Percentiles rank a stretch among this genome's conserved stretches.
phyloP scores from a whole-genome alignment of 805 yeast species.

The Myxozyma geophila region DNA sequence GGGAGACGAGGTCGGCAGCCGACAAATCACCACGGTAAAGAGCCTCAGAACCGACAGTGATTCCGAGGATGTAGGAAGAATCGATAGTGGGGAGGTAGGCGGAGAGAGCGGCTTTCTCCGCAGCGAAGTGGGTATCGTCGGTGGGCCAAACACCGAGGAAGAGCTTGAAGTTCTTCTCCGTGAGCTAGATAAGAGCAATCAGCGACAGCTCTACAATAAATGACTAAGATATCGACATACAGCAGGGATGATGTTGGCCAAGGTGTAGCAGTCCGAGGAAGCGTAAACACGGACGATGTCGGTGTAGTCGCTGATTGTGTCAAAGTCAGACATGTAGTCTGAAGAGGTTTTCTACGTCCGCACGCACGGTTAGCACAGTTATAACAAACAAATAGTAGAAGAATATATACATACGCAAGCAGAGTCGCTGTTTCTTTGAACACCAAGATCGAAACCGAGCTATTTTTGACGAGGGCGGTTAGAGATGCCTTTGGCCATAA shows the following conservation, averaged over 20 bases:
- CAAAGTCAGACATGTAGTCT: slow-evolving; percentile 74
- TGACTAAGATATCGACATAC: slow-evolving; percentile 46
- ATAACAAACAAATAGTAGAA: background rate
- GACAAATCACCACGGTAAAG: slow-evolving; percentile 87
- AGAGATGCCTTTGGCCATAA: background rate
- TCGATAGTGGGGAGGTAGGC: slow-evolving; percentile 74
- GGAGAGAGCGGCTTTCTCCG: slow-evolving; percentile 74
- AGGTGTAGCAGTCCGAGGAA: slow-evolving; percentile 90
- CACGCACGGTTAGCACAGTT: no score
- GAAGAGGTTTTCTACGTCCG: slow-evolving; percentile 45
- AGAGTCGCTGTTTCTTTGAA: slow-evolving; percentile 56
- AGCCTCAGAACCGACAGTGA: slow-evolving; percentile 95
- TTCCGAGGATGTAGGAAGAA: slow-evolving; percentile 67
- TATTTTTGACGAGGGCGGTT: slow-evolving; percentile 43
- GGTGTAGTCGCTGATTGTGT: slow-evolving; percentile 61
- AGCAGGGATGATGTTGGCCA: slow-evolving; percentile 83
- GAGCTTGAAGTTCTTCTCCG: slow-evolving; percentile 71
- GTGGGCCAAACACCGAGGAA: slow-evolving; percentile 94
- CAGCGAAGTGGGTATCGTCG: slow-evolving; percentile 74
- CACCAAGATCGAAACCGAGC: slow-evolving; percentile 88
- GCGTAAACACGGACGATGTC: slow-evolving; percentile 82
- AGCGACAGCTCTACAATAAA: background rate
- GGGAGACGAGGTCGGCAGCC: slow-evolving; percentile 68
- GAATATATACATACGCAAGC: slow-evolving; percentile 30
- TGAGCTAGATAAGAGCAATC: slow-evolving; percentile 42